A percentile compares a stretch with the other conserved stretches of the same genome.
These are phyloP conservation scores for Trichosporon sp. DNA, from an alignment of 1,284 basidiomycete species.

Conservation along the genomic window DNA sequence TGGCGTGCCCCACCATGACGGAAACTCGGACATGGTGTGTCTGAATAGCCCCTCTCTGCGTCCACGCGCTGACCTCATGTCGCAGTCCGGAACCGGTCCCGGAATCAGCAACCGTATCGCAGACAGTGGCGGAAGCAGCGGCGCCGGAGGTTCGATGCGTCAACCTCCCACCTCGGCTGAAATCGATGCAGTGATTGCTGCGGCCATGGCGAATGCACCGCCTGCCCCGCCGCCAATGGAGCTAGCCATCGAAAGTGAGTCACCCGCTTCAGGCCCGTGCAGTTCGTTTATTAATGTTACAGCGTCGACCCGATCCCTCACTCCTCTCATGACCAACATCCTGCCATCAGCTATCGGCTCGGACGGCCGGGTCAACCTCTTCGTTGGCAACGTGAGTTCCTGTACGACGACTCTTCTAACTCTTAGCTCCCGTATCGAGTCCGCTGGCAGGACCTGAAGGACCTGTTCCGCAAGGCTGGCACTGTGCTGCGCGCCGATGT, in stretches of 20 bases:
- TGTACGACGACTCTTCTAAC: slow-evolving; percentile 14
- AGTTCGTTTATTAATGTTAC: not conserved
- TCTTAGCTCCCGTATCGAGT: slow-evolving; percentile 84
- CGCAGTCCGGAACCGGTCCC: not conserved
- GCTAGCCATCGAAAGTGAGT: slow-evolving; percentile 38
- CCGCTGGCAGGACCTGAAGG: slow-evolving; percentile 97
- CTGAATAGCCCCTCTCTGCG: not conserved
- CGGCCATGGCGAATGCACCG: slow-evolving; percentile 54
- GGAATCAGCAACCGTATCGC: not conserved
- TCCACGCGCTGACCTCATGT: not conserved
- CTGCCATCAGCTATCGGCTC: slow-evolving; percentile 51
- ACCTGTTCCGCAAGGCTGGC: slow-evolving; percentile 91
- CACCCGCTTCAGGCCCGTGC: slow-evolving; percentile 9
- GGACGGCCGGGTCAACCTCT: slow-evolving; percentile 87
- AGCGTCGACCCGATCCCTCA: slow-evolving; percentile 44
- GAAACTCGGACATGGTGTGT: slow-evolving; percentile 13
- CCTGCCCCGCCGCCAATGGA: slow-evolving; percentile 41
- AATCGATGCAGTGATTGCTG: slow-evolving; percentile 55
- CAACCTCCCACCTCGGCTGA: slow-evolving; percentile 49
- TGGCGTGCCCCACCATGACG: slow-evolving; percentile 2
- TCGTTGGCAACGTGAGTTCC: slow-evolving; percentile 77
- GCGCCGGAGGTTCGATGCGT: slow-evolving; percentile 12
- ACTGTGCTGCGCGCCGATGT: slow-evolving; percentile 94
- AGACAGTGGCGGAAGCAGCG: not conserved
- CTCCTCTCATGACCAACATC: slow-evolving; percentile 56